Evolutionary conservation across 1,139 yeast genomes (phyloP).

Genomic region (Suhomyces terraborum): DNA sequence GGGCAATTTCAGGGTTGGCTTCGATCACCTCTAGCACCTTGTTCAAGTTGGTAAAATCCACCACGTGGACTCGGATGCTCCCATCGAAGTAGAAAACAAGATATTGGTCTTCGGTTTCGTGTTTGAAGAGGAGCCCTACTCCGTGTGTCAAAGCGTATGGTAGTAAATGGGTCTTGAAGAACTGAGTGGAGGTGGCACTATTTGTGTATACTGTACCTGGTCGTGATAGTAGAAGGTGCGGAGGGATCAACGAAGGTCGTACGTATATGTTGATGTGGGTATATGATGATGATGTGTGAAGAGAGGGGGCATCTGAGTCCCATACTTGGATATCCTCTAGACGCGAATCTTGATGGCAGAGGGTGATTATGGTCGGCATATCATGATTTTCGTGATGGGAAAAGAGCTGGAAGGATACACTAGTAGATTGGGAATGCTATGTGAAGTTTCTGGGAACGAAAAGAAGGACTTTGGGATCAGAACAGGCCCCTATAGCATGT

Average conservation of each 20-base stretch:
- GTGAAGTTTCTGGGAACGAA: not conserved
- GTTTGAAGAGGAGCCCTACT: constrained; percentile 19
- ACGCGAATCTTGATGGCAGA: constrained; percentile 10
- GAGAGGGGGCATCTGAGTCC: constrained; percentile 12
- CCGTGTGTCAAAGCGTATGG: constrained; percentile 13
- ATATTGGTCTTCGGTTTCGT: constrained; percentile 9
- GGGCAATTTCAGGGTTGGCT: not conserved
- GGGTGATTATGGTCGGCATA: constrained; percentile 17
- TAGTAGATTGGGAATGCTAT: not conserved
- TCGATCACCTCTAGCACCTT: constrained; percentile 9
- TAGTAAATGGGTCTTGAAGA: constrained; percentile 28
- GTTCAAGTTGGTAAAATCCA: constrained; percentile 19
- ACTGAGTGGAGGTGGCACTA: constrained; percentile 24
- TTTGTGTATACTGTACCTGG: constrained; percentile 33
- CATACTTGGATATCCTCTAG: constrained; percentile 32
- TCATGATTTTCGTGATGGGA: no score
- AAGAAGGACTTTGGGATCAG: no score
- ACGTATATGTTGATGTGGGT: constrained; percentile 6
- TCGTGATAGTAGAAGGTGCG: constrained; percentile 28
- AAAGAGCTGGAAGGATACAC: no score
- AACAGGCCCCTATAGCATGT: no score
- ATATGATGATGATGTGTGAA: constrained; percentile 11
- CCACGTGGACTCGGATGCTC: constrained; percentile 13
- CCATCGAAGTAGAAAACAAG: constrained; percentile 16
- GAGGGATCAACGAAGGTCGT: constrained; percentile 26